phyloP scores from a whole-genome alignment of 1,284 basidiomycete species.

The Naganishia albida region DNA sequence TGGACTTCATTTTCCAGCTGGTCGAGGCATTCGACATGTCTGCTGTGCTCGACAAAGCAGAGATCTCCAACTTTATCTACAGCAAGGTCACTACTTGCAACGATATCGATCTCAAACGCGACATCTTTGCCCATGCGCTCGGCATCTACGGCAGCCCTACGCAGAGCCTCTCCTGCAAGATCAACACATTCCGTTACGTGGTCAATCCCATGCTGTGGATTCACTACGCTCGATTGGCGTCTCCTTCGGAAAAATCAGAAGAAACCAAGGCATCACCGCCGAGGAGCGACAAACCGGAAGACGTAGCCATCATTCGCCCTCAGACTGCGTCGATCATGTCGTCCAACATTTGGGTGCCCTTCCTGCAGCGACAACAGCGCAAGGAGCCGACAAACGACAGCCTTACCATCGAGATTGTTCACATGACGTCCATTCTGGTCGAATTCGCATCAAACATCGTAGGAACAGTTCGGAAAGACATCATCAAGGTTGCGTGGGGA shows the following conservation, averaged over 20 bases:
- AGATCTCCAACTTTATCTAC: constrained; percentile 85
- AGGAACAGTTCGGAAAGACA: constrained; percentile 82
- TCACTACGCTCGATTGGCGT: constrained; percentile 61
- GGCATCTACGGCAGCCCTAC: constrained; percentile 73
- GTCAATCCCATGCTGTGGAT: constrained; percentile 86
- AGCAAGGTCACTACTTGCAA: constrained; percentile 69
- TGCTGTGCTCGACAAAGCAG: constrained; percentile 78
- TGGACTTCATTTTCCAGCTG: constrained; percentile 87
- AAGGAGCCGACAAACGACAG: constrained; percentile 47
- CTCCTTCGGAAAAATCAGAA: constrained; percentile 36
- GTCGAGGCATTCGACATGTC: constrained; percentile 79
- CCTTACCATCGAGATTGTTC: constrained; percentile 86
- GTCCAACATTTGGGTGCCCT: constrained; percentile 50
- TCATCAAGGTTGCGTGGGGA: constrained; percentile 91
- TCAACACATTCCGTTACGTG: constrained; percentile 79
- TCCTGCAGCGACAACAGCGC: constrained; percentile 39
- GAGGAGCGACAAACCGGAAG: constrained; percentile 13
- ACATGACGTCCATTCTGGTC: constrained; percentile 86
- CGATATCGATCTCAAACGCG: constrained; percentile 68
- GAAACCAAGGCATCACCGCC: constrained; percentile 41
- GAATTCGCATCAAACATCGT: constrained; percentile 77
- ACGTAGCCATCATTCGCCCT: constrained; percentile 41
- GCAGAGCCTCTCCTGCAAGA: constrained; percentile 76
- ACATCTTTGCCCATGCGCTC: constrained; percentile 81
- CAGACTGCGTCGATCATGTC: constrained; percentile 44